These are phyloP conservation scores for Pichia sp. DNA, from an alignment of 1,139 yeast genomes.

Conservation along the genomic window DNA sequence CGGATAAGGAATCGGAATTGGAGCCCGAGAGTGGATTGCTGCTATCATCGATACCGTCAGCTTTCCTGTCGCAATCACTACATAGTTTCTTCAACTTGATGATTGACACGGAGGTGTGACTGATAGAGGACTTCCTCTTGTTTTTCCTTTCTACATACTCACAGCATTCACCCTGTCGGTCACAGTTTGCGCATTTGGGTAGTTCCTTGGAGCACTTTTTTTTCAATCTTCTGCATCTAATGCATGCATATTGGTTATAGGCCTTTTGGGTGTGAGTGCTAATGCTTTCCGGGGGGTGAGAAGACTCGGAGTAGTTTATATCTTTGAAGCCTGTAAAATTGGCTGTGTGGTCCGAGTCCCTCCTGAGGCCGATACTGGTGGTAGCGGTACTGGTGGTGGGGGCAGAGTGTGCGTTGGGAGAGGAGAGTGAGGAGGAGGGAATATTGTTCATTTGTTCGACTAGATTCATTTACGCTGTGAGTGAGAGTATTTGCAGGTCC, in stretches of 20 bases:
- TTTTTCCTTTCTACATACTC: slow-evolving; percentile 42
- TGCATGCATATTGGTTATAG: slow-evolving; percentile 36
- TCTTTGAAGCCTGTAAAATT: neutral
- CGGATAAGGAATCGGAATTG: neutral
- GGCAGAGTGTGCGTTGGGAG: slow-evolving; percentile 1
- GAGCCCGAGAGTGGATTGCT: neutral
- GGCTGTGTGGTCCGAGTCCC: neutral
- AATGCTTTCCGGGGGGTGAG: neutral
- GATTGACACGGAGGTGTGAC: slow-evolving; percentile 1
- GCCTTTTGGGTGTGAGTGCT: neutral
- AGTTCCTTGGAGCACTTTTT: slow-evolving; percentile 45
- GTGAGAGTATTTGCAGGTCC: neutral
- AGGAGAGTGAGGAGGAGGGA: neutral
- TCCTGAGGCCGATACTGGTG: neutral
- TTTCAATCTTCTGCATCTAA: slow-evolving; percentile 43
- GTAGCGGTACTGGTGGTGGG: neutral
- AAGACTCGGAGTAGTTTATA: neutral
- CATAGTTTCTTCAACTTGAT: neutral
- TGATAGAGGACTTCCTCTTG: slow-evolving; percentile 27
- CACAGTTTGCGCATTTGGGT: slow-evolving; percentile 45
- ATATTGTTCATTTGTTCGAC: slow-evolving; percentile 5
- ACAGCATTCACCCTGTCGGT: slow-evolving; percentile 38
- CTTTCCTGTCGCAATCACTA: neutral
- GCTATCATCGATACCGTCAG: neutral
- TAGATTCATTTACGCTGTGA: slow-evolving; percentile 2